Base-by-base conservation (phyloP, 495 filamentous ascomycete genomes). In the Lepraria neglecta region DNA sequence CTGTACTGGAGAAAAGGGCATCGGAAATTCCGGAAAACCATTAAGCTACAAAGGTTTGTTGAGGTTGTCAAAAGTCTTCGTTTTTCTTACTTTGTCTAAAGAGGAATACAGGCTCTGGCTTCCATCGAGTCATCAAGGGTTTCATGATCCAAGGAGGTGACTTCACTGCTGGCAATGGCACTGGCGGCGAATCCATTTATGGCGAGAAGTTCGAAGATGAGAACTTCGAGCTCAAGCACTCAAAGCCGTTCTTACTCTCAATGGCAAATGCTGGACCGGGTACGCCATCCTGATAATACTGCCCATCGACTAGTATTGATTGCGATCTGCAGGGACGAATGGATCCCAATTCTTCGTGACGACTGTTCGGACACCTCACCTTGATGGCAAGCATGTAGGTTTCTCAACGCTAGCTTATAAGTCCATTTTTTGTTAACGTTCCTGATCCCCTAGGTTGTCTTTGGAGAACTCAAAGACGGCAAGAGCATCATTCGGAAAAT, bases 101-200 rank as follows among this genome's bases (percentile, higher is more conserved):
- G 10, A 14, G 14, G 21, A 10, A 17, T n/a, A n/a, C 42, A 82
- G 79, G 89, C 65, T 92, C 88, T 46, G 79, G 72, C 62, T 97
- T 99, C 83, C 94, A 99, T 81, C 88, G 94, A 44, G 89, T 99
- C 64, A 99, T 99, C 81, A 96, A 96, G 77, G 80, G 87, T 65
- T 99, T 99, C 78, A 99, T 99, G 94, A 92, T 97, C 73, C 94
- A 99, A 75, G 94, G 95, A 67, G 94, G 94, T 73, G 94, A 99
- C 73, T 99, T 99, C 75, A 99, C 94, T 35, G 85, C 83, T 30
- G 92, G 91, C 73, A 92, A 99, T 74, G 90, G 94, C 58, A 97
- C 95, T 28, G 94, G 94, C 58, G 94, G 94, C 68, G 94, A 97
- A 78, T 92, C 88, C 30, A 97, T 99, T 73, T 99, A 99, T 71